These are phyloP conservation scores for Jimgerdemannia lactiflua DNA, from an alignment of 192 early-diverging fungal genomes.

Conservation along the genomic window DNA sequence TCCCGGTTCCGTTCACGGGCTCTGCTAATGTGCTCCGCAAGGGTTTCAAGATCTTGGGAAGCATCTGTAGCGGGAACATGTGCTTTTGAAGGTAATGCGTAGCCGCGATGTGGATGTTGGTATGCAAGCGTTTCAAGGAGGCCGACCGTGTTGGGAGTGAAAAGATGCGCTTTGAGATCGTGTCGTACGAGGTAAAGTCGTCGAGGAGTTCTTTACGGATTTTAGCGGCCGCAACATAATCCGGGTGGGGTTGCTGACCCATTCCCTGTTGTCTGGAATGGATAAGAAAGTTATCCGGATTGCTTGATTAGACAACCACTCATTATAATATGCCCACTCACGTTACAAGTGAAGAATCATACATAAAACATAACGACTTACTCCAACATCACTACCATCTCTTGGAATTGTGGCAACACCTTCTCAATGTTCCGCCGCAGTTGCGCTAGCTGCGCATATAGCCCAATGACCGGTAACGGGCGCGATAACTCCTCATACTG, in stretches of 20 bases:
- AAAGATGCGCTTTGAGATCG: slow-evolving; percentile 56
- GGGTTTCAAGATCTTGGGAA: slow-evolving; percentile 56
- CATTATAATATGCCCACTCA: too few species aligned
- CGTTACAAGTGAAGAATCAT: background rate
- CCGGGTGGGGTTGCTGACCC: slow-evolving; percentile 45
- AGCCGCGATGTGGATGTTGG: slow-evolving; percentile 59
- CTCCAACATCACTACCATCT: slow-evolving; percentile 53
- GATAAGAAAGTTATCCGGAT: too few species aligned
- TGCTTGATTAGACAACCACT: too few species aligned
- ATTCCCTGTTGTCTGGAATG: slow-evolving; percentile 34
- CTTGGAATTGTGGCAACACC: slow-evolving; percentile 54
- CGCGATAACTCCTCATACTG: slow-evolving; percentile 31
- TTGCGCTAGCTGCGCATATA: slow-evolving; percentile 43
- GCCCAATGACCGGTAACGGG: slow-evolving; percentile 25
- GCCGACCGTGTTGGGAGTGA: slow-evolving; percentile 45
- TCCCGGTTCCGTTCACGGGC: slow-evolving; percentile 6
- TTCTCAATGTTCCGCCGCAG: slow-evolving; percentile 41
- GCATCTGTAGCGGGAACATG: slow-evolving; percentile 74
- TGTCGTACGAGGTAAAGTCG: slow-evolving; percentile 62
- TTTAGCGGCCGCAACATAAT: slow-evolving; percentile 54
- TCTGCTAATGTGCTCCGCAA: slow-evolving; percentile 1
- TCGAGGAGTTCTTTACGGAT: slow-evolving; percentile 63
- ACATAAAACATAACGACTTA: slow-evolving; percentile 13
- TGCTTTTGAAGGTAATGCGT: slow-evolving; percentile 72
- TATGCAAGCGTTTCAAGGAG: slow-evolving; percentile 54